Base-by-base conservation (phyloP, 108 stramenopile species). In the Poteriospumella lacustris region DNA sequence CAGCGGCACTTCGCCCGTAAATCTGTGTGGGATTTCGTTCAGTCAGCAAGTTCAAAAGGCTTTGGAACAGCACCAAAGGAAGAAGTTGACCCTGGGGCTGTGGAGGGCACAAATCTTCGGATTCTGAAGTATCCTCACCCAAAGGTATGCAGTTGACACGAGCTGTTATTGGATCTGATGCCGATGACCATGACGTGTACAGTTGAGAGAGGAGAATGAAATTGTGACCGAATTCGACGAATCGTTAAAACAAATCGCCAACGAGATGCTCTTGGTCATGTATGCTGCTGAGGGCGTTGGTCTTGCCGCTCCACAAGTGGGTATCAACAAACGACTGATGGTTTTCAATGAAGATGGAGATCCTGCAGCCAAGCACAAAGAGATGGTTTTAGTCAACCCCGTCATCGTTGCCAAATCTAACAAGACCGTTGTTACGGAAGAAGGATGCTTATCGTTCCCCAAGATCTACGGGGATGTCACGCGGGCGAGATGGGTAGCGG, bases 61-160 rank as follows among this genome's bases (percentile, higher is more conserved):
- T n/a, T n/a, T n/a, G n/a, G n/a, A n/a, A n/a, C n/a, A n/a, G n/a
- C n/a, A n/a, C n/a, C n/a, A 56, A 56, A 19, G 52, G 52, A 56
- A 15, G 60, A 64, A 64, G 3, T 12, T 34, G 60, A 64, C 31
- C 60, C 60, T 12, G 60, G 60, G 3, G 36, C 28, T 3, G 60
- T 64, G 15, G 44, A 5, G 42, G 72, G 43, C 28, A 44, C 93
- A 15, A 84, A 89, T 75, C 80, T 95, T 1, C 78, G 85, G 2
- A 87, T 97, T 64, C 86, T 95, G 38, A 95, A 93, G 80, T 97
- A 97, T 78, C 96, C 96, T 1, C 91, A 94, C 83, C 94, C 94
- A 1, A 69, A 87, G 0, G 70, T 73, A 38, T 42, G 15, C 28
- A 56, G n/a, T n/a, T n/a, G n/a, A n/a, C n/a, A n/a, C n/a, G n/a